Conservation (phyloP, 495 filamentous ascomycete species). For the Pyrenula massariospora region DNA sequence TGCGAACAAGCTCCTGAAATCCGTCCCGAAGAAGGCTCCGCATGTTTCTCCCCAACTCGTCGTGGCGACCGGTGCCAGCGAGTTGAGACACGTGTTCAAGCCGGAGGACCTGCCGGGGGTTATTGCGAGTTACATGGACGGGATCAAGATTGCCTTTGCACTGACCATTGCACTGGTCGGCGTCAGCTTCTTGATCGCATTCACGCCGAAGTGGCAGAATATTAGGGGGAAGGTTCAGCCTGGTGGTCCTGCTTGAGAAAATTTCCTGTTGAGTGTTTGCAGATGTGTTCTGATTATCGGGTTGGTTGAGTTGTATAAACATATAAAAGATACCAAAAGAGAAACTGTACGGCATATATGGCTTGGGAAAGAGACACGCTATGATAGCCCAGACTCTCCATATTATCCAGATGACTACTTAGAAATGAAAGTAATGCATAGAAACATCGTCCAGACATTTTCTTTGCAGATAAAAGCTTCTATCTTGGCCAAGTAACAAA, state of each 20-base stretch:
- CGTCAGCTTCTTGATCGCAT: slow-evolving; percentile 37
- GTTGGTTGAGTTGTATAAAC: too few species aligned
- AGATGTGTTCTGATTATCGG: too few species aligned
- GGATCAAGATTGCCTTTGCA: slow-evolving; percentile 33
- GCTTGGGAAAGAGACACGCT: too few species aligned
- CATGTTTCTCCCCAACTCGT: slow-evolving; percentile 26
- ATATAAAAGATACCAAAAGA: too few species aligned
- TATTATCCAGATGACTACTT: too few species aligned
- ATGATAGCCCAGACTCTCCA: too few species aligned
- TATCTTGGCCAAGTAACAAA: too few species aligned
- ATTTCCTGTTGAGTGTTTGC: neutral
- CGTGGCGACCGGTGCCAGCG: slow-evolving; percentile 36
- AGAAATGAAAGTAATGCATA: too few species aligned
- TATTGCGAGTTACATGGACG: slow-evolving; percentile 46
- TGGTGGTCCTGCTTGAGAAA: neutral
- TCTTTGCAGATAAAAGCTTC: too few species aligned
- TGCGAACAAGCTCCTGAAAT: slow-evolving; percentile 23
- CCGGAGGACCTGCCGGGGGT: slow-evolving; percentile 32
- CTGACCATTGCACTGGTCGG: slow-evolving; percentile 11
- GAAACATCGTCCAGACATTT: too few species aligned
- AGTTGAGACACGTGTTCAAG: slow-evolving; percentile 33
- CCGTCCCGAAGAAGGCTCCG: slow-evolving; percentile 24
- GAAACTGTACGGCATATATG: too few species aligned
- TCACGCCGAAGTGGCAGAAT: neutral
- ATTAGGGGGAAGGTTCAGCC: neutral